phyloP scores from a whole-genome alignment of 1,284 basidiomycete genomes.

The Apiotrichum sp. region DNA sequence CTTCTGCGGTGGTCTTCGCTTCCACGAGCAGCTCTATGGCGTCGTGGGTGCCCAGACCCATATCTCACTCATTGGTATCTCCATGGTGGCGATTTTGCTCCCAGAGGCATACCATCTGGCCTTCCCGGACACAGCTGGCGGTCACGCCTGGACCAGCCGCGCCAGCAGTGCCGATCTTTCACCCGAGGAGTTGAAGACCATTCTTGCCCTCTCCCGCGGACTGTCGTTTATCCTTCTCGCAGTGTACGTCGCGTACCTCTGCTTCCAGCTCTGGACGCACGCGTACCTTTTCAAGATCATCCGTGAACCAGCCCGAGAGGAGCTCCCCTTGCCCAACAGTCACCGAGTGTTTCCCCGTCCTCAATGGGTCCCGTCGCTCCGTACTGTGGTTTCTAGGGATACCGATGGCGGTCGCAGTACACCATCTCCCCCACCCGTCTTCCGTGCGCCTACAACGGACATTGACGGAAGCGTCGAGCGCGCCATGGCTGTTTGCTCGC shows the following conservation, averaged over 20 bases:
- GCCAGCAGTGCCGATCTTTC: not conserved
- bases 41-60: constrained; percentile 71
- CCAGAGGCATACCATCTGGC: constrained; percentile 62
- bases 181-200: constrained; percentile 30
- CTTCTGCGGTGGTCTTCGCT: constrained; percentile 54
- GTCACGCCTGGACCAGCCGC: constrained; percentile 4
- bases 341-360: constrained; percentile 41
- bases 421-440: not conserved
- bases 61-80: constrained; percentile 68
- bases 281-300: constrained; percentile 53
- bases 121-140: constrained; percentile 28
- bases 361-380: constrained; percentile 40
- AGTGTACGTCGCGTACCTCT: constrained; percentile 50
- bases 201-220: constrained; percentile 51
- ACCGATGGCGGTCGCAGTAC: not conserved
- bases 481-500: not conserved
- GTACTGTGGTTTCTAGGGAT: constrained; percentile 13
- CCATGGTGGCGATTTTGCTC: constrained; percentile 63
- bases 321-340: constrained; percentile 37
- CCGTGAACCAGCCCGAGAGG: constrained; percentile 22
- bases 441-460: not conserved
- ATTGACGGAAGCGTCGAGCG: not conserved
- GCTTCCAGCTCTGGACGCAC: constrained; percentile 56
- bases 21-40: constrained; percentile 60
- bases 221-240: constrained; percentile 55